Evolutionary conservation across 2,329 filamentous ascomycete genomes (phyloP), one percentile per base, ranked within the genome.

Genomic region (Mycocentrospora acerina): DNA sequence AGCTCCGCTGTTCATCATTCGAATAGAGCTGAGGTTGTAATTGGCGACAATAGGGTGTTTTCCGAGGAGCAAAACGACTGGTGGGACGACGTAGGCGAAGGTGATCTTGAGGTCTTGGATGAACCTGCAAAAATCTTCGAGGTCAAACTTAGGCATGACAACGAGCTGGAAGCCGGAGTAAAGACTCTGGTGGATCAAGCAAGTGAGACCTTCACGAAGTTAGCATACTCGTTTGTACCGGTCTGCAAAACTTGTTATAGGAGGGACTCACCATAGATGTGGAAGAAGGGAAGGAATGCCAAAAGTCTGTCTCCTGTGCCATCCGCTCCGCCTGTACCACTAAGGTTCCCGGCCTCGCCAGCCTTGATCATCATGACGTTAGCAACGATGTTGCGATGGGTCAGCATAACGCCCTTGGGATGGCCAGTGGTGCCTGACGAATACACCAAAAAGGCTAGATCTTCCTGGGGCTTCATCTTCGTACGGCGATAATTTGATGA

Each of bases 331-430:
- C 82, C 81, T 26, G 78, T 71, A 63, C 80, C 79, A 14, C 69
- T 72, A 37, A 87, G 64, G 29, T 81, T 74, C 0, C 70, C 71
- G 2, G 69, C 72, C 48, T 73, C 68, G 9, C 49, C 60, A 15
- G 60, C 58, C 34, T 59, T 62, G 37, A 71, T 63, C 64, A 73
- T 70, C 46, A 75, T 51, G 0, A 69, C 65, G 64, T 95, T 95
- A 42, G 88, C 72, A 9, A 94, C 79, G 43, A 95, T 83, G 63
- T 96, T 96, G 49, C 71, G 67, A 67, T 97, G 91, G 7, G 82
- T 86, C 22, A 96, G 74, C 79, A 88, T 86, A 11, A 96, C 91
- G 12, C 90, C 91, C 68, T 97, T 97, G 0, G 91, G 90, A 34
- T 90, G 72, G 2, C 91, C 91, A 0, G 91, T 96, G 0, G 91